These are phyloP conservation scores for Trichoderma pleuroti DNA, from an alignment of 2,329 filamentous ascomycete species.

Conservation along the genomic window DNA sequence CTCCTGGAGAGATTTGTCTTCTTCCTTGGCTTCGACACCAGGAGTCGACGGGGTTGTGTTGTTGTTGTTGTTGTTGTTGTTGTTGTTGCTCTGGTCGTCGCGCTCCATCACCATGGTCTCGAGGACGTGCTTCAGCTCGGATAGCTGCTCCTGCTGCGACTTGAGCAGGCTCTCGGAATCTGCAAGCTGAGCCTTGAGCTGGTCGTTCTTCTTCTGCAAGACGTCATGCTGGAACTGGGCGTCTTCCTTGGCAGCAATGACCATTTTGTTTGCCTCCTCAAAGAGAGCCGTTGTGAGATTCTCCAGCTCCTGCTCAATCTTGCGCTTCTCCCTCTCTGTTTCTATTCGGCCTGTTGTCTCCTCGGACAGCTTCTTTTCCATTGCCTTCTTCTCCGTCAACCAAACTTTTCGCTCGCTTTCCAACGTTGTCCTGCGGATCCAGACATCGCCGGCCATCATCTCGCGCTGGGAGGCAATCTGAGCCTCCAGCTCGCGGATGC, in stretches of 20 bases:
- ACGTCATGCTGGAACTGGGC: slow-evolving; percentile 80
- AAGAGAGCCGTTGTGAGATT: slow-evolving; percentile 89
- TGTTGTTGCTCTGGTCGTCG: slow-evolving; percentile 61
- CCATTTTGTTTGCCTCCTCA: slow-evolving; percentile 98
- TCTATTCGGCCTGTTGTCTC: slow-evolving; percentile 63
- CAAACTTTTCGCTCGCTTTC: slow-evolving; percentile 67
- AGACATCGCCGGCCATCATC: slow-evolving; percentile 68
- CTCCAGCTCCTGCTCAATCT: slow-evolving; percentile 89
- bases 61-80: slow-evolving; percentile 49
- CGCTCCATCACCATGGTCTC: slow-evolving; percentile 74
- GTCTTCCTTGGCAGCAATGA: slow-evolving; percentile 80
- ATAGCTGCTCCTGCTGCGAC: slow-evolving; percentile 89
- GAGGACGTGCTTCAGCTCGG: slow-evolving; percentile 88
- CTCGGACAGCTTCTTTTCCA: slow-evolving; percentile 58
- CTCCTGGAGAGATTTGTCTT: slow-evolving; percentile 35
- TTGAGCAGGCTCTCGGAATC: slow-evolving; percentile 83
- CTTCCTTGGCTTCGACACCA: slow-evolving; percentile 60
- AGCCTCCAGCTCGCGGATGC: slow-evolving; percentile 64
- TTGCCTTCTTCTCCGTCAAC: slow-evolving; percentile 54
- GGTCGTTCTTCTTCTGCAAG: slow-evolving; percentile 79
- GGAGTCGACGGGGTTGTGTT: slow-evolving; percentile 82
- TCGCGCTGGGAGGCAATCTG: slow-evolving; percentile 65
- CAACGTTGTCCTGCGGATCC: slow-evolving; percentile 71
- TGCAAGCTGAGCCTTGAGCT: slow-evolving; percentile 76
- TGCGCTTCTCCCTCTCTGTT: slow-evolving; percentile 75